Base-by-base conservation (phyloP, 306 rosid genomes). In the Corylus heterophylla region DNA sequence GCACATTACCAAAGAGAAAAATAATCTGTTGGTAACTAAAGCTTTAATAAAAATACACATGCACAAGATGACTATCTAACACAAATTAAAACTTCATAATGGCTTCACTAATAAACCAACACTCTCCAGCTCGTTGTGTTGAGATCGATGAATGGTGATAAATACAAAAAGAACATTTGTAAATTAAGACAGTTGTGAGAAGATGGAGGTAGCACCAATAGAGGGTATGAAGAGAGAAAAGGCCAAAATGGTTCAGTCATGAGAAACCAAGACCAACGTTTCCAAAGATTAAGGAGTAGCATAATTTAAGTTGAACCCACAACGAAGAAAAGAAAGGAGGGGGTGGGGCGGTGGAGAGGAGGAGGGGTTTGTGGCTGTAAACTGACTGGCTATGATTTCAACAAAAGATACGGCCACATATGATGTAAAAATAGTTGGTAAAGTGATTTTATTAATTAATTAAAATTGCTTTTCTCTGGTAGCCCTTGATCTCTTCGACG, bases 1-100 rank as follows among this genome's bases (percentile, higher is more conserved):
- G 86, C 78, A 78, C 55, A 87, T 74, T 61, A 58, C 27, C 48
- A 78, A 87, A 82, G 17, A 67, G 73, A 82, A 77, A 74, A 67
- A 67, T 67, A 7, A 67, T 59, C 14, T 0, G 66, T 25, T 25
- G 20, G 37, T 25, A 59, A 16, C 20, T 31, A 7, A 64, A 64
- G 16, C 70, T 12, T 35, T 64, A 31, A 31, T 39, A n/a, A 37
- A 25, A 11, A 49, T 67, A 82, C 55, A 66, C 52, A 68, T 7
- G n/a, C 63, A 54, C 66, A 72, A 49, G 69, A 76, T 9, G 44
- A 35, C 35, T 44, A 78, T 39, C 29, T 48, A 59, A 35, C 56
- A 54, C 39, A 54, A 51, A 31, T 42, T 25, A 78, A 58, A 62
- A 70, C 69, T 74, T 74, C 25, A 72, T 62, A 47, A 61, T 73